These are phyloP conservation scores for Capsella rubella DNA, from an alignment of 441 rosid genomes.

Conservation along the genomic window DNA sequence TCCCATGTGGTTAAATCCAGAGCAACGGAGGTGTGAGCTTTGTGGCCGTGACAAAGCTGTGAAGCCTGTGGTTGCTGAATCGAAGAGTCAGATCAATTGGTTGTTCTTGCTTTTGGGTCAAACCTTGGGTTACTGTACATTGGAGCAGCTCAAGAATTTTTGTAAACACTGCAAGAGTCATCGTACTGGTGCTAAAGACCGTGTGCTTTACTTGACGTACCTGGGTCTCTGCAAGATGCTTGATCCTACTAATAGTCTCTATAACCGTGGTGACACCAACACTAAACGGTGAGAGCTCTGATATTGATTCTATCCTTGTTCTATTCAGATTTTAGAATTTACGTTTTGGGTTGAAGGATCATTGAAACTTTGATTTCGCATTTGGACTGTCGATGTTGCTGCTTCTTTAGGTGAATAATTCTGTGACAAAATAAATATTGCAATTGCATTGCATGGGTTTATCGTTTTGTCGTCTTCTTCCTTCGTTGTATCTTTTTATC, in stretches of 20 bases:
- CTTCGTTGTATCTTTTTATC: too few relatives aligned
- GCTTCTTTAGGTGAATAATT: too few relatives aligned
- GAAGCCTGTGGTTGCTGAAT: slow-evolving; percentile 59
- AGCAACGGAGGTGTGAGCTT: slow-evolving; percentile 48
- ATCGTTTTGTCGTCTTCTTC: too few relatives aligned
- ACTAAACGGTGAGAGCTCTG: background rate
- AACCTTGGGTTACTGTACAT: slow-evolving; percentile 72
- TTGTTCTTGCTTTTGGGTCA: slow-evolving; percentile 81
- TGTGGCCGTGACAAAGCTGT: slow-evolving; percentile 61
- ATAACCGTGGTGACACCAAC: slow-evolving; percentile 12
- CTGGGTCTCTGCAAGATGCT: slow-evolving; percentile 75
- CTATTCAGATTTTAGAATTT: background rate
- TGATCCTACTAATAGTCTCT: slow-evolving; percentile 53
- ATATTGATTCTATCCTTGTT: background rate
- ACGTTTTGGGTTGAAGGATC: background rate
- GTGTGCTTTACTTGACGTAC: slow-evolving; percentile 76
- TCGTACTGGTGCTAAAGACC: slow-evolving; percentile 83
- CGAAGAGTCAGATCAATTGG: slow-evolving; percentile 81
- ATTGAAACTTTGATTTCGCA: background rate
- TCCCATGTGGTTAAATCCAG: slow-evolving; percentile 56
- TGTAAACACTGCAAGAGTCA: slow-evolving; percentile 81
- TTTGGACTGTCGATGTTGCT: too few relatives aligned
- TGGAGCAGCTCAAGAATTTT: slow-evolving; percentile 83
- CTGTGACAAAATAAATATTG: too few relatives aligned
- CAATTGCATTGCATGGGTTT: too few relatives aligned